Evolutionary conservation across 495 filamentous ascomycete genomes (phyloP).

Genomic region (Rusavskia elegans): DNA sequence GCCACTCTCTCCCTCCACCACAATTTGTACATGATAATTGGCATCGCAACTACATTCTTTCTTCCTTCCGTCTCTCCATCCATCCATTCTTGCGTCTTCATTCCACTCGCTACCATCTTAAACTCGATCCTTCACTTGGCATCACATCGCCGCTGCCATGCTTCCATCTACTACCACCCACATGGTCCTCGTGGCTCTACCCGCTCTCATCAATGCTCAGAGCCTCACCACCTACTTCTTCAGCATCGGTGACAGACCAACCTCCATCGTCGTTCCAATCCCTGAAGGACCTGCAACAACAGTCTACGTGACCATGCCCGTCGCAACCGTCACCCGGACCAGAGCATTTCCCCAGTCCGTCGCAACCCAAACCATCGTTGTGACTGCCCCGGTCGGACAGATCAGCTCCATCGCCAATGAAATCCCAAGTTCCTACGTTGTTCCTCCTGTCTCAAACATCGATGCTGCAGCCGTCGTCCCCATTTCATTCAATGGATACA

Average conservation of each 20-base stretch:
- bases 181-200: constrained; percentile 7
- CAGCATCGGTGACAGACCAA: constrained; percentile 3
- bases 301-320: constrained; percentile 5
- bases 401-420: constrained; percentile 2
- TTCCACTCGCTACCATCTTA: neutral
- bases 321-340: neutral
- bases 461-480: neutral
- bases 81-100: neutral
- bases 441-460: neutral
- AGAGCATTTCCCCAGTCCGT: neutral
- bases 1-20: neutral
- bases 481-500: constrained; percentile 2
- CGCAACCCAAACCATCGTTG: constrained; percentile 1
- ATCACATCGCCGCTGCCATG: constrained; percentile 3
- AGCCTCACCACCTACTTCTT: constrained; percentile 5
- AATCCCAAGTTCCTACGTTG: neutral
- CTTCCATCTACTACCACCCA: constrained; percentile 6
- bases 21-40: neutral
- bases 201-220: constrained; percentile 8
- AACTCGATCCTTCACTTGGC: neutral
- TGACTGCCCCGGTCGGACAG: neutral
- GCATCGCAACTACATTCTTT: neutral
- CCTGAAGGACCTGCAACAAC: constrained; percentile 5
- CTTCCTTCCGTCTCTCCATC: neutral
- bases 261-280: constrained; percentile 6